Evolutionary conservation across 1,139 yeast genomes (phyloP).

Genomic region (Kodamaea fungicola): DNA sequence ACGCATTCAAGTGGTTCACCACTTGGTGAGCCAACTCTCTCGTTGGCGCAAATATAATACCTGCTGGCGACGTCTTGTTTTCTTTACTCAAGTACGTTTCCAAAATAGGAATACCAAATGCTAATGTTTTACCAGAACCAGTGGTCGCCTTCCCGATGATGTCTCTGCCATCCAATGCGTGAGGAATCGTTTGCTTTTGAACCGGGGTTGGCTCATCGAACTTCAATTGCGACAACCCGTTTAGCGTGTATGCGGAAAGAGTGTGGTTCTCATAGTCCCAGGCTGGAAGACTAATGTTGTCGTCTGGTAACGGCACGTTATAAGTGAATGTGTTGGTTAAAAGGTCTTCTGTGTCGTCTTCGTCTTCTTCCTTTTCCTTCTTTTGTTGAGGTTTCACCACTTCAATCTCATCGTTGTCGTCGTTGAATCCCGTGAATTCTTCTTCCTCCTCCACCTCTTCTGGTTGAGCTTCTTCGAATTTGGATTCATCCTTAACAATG

Average conservation of each 20-base stretch:
- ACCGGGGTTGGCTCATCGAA: slow-evolving; percentile 79
- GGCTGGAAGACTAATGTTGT: slow-evolving; percentile 49
- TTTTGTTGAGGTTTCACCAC: slow-evolving; percentile 7
- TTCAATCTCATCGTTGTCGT: slow-evolving; percentile 15
- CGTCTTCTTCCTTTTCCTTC: slow-evolving; percentile 3
- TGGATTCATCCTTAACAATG: slow-evolving; percentile 41
- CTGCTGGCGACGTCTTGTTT: slow-evolving; percentile 53
- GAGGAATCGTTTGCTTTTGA: slow-evolving; percentile 75
- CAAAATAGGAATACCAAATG: slow-evolving; percentile 91
- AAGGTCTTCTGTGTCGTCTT: slow-evolving; percentile 13
- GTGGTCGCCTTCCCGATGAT: slow-evolving; percentile 96
- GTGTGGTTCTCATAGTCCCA: slow-evolving; percentile 44
- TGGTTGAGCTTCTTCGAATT: slow-evolving; percentile 4
- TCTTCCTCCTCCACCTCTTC: slow-evolving; percentile 10
- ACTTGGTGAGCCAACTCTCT: slow-evolving; percentile 97
- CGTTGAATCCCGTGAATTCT: slow-evolving; percentile 26
- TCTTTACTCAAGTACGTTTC: slow-evolving; percentile 51
- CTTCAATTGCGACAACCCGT: slow-evolving; percentile 56
- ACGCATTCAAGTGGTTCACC: slow-evolving; percentile 64
- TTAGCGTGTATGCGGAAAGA: slow-evolving; percentile 53
- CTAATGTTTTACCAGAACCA: slow-evolving; percentile 96
- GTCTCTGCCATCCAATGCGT: slow-evolving; percentile 69
- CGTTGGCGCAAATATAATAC: slow-evolving; percentile 88
- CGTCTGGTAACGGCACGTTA: slow-evolving; percentile 35
- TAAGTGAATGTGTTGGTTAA: slow-evolving; percentile 23